Evolutionary conservation across 2,329 filamentous ascomycete species (phyloP).

Genomic region (Microdochium paspali): DNA sequence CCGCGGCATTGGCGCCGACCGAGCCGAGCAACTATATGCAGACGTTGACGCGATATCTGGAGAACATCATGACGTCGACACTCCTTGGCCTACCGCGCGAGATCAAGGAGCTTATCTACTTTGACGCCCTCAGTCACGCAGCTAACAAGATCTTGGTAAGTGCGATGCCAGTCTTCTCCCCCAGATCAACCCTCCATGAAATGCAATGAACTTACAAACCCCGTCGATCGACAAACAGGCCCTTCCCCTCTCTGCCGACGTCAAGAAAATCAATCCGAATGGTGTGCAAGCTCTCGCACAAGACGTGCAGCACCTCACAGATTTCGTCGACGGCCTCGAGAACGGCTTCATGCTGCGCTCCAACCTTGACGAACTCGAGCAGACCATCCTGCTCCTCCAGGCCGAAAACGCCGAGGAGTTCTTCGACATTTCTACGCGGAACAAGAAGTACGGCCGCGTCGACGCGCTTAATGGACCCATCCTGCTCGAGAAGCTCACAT

Average conservation of each 20-base stretch:
- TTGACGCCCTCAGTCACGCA: constrained; percentile 87
- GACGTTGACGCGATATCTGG: constrained; percentile 83
- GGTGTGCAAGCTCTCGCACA: constrained; percentile 72
- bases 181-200: constrained; percentile 7
- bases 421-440: constrained; percentile 81
- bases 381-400: constrained; percentile 83
- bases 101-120: constrained; percentile 97
- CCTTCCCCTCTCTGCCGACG: constrained; percentile 67
- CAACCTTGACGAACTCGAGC: constrained; percentile 85
- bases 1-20: constrained; percentile 44
- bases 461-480: constrained; percentile 83
- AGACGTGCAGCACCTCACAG: constrained; percentile 74
- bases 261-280: constrained; percentile 80
- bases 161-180: neutral
- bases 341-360: constrained; percentile 78
- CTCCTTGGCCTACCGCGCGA: constrained; percentile 86
- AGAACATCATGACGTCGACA: constrained; percentile 94
- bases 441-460: constrained; percentile 90
- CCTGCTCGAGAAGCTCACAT: constrained; percentile 82
- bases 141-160: constrained; percentile 72
- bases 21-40: constrained; percentile 93
- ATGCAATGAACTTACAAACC: constrained; percentile 7
- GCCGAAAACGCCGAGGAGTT: constrained; percentile 92
- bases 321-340: constrained; percentile 80
- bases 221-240: constrained; percentile 45